Base-by-base conservation (phyloP, 768 basidiomycete genomes). In the Trametes gibbosa region DNA sequence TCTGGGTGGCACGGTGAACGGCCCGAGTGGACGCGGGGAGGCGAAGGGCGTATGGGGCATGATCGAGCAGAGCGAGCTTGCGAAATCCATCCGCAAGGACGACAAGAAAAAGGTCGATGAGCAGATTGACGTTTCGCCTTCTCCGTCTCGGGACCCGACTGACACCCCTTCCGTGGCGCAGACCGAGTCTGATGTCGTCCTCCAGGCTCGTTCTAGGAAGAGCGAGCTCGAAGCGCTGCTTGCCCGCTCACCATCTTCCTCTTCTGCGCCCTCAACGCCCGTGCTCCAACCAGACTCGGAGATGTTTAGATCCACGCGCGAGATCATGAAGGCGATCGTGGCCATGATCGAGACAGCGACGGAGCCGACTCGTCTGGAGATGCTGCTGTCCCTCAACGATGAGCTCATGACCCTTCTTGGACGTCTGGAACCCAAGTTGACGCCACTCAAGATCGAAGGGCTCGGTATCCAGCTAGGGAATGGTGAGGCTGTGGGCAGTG, bases 21-120 rank as follows among this genome's bases (percentile, higher is more conserved):
- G 69, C 12, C 64, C 61, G 23, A 81, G 79, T 58, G 83, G 83
- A 5, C 79, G 83, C n/a, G 84, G 83, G 3, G 64, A 71, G 43
- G 76, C 74, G 8, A 91, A 84, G 65, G 89, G 89, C 1, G 81
- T 93, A 13, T 93, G 91, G 91, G 83, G 82, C 0, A 82, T 92
- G 83, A 89, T 92, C 53, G 89, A 93, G 71, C 89, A 90, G 61
- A 92, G 90, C 70, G 86, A 90, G 71, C 75, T 93, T 27, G 91
- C 91, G 3, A 83, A 80, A 70, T 81, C 84, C 14, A 85, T 92
- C 56, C 76, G 84, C 51, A 74, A 81, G 57, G 78, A 74, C 59
- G 81, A 85, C 68, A 81, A 81, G 75, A 81, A 81, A 73, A 80
- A 81, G 73, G 81, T 81, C 64, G 70, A 68, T 62, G 64, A 65